A percentile compares a stretch with the other conserved stretches of the same genome.
phyloP scores from a whole-genome alignment of 495 filamentous ascomycete species.

The Aspergillus wentii region DNA sequence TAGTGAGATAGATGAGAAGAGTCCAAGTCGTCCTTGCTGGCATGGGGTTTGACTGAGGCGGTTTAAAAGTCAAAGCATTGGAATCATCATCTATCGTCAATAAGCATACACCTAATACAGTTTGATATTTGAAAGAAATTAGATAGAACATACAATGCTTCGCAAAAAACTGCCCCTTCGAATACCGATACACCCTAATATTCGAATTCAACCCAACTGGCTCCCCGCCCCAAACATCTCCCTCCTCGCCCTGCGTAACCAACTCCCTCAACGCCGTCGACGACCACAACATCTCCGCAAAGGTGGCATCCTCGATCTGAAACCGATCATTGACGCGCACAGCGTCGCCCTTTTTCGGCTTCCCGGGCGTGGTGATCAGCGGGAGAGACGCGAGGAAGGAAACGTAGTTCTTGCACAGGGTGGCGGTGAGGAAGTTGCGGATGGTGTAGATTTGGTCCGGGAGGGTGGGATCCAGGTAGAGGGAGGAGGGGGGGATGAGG shows the following conservation, averaged over 20 bases:
- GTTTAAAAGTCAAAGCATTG: constrained; percentile 56
- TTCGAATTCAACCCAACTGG: constrained; percentile 84
- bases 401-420: constrained; percentile 76
- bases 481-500: constrained; percentile 60
- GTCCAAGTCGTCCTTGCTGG: constrained; percentile 88
- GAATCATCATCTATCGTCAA: constrained; percentile 67
- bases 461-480: constrained; percentile 54
- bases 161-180: constrained; percentile 81
- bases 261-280: constrained; percentile 32
- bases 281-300: constrained; percentile 71
- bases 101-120: too few relatives aligned
- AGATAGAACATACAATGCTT: constrained; percentile 64
- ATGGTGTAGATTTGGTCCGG: constrained; percentile 70
- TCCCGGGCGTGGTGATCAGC: constrained; percentile 74
- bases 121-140: constrained; percentile 1
- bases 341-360: constrained; percentile 81
- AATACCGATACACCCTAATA: constrained; percentile 89
- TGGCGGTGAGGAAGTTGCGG: constrained; percentile 71
- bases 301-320: constrained; percentile 70
- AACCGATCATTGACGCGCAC: constrained; percentile 88
- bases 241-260: constrained; percentile 27
- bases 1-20: constrained; percentile 80
- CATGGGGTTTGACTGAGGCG: constrained; percentile 27
- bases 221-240: constrained; percentile 73
- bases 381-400: constrained; percentile 71